Conservation (phyloP, 192 early-diverging fungal genomes). For the Dimargaris xerosporica region DNA sequence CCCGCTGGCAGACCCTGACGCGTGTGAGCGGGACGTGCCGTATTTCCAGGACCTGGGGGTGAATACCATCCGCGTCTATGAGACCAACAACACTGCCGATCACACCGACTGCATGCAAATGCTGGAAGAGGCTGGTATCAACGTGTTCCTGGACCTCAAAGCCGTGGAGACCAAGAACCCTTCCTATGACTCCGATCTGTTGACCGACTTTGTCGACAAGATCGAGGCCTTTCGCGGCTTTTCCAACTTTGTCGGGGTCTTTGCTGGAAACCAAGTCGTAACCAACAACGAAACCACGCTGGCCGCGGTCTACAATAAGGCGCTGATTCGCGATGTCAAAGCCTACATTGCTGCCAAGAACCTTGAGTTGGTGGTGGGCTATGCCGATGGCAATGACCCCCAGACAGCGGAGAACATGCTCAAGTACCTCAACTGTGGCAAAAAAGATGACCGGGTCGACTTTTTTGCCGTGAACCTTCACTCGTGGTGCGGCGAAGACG, state of each 20-base stretch:
- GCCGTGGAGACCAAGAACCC: constrained; percentile 46
- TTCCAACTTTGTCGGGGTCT: constrained; percentile 43
- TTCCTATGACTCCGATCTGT: constrained; percentile 36
- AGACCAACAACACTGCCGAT: constrained; percentile 41
- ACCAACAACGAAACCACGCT: constrained; percentile 44
- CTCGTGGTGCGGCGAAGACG: constrained; percentile 48
- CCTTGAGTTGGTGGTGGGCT: constrained; percentile 48
- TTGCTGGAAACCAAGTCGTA: constrained; percentile 64
- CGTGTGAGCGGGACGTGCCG: constrained; percentile 44
- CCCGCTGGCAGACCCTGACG: constrained; percentile 41
- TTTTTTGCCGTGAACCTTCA: constrained; percentile 64
- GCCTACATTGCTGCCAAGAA: constrained; percentile 34
- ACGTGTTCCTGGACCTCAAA: constrained; percentile 49
- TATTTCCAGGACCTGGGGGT: constrained; percentile 48
- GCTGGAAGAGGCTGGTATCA: constrained; percentile 45
- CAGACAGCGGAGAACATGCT: constrained; percentile 44
- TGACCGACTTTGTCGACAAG: constrained; percentile 36
- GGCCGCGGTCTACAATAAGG: constrained; percentile 50
- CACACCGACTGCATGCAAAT: constrained; percentile 59
- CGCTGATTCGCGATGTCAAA: constrained; percentile 48
- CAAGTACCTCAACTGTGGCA: constrained; percentile 56
- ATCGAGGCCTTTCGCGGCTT: constrained; percentile 54
- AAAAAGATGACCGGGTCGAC: constrained; percentile 37
- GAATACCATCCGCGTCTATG: constrained; percentile 58
- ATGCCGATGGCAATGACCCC: constrained; percentile 55